Conservation (phyloP, 345 rosid species). For the Corymbia maculata region DNA sequence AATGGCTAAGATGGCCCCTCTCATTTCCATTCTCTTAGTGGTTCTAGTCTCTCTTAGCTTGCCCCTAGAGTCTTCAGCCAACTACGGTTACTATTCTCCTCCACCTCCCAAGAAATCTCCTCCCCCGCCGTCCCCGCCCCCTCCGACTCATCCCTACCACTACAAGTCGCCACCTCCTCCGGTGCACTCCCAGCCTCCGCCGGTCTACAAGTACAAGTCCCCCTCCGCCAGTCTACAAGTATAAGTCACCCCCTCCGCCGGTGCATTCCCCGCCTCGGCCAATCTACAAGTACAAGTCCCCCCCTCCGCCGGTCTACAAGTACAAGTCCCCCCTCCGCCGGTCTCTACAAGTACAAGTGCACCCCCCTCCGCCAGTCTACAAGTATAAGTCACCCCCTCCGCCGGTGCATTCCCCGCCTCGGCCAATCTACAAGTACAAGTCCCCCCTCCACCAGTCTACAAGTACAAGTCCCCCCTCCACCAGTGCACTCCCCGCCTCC, state of each 20-base stretch:
- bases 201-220: not conserved
- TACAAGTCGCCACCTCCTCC: slow-evolving; percentile 16
- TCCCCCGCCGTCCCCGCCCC: slow-evolving; percentile 21
- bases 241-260: not conserved
- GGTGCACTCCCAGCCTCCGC: not conserved
- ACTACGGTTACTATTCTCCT: slow-evolving; percentile 16
- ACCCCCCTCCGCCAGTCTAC: slow-evolving; percentile 12
- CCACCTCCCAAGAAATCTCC: slow-evolving; percentile 9
- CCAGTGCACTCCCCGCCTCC: slow-evolving; percentile 14
- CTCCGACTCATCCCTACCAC: slow-evolving; percentile 2
- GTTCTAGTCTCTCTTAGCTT: slow-evolving; percentile 31
- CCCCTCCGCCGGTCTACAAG: fast-evolving
- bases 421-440: not conserved
- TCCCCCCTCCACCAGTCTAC: slow-evolving; percentile 15
- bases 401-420: slow-evolving; percentile 17
- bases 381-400: slow-evolving; percentile 8
- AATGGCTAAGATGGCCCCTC: slow-evolving; percentile 26
- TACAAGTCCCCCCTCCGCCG: not conserved
- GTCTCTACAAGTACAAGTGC: not conserved
- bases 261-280: not conserved
- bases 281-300: fast-evolving
- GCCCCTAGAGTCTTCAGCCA: slow-evolving; percentile 26
- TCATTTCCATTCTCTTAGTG: slow-evolving; percentile 34
- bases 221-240: too few relatives aligned
- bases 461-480: not conserved